Percentiles rank a stretch among this genome's conserved stretches.
Conservation (phyloP, 208 protist species). For the Dictyostelium gargantuum region DNA sequence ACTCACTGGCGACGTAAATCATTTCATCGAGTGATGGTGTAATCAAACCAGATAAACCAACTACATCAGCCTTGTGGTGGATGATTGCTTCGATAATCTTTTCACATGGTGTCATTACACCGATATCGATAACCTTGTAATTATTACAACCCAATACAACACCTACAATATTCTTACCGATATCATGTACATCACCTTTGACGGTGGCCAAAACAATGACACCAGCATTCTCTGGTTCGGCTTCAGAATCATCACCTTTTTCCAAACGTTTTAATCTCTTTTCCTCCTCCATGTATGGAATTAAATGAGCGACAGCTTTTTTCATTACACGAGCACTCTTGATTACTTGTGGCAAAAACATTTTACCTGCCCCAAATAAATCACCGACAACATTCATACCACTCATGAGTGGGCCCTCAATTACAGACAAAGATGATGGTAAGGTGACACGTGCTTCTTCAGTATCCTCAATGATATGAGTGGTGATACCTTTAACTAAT, state of each 20-base stretch:
- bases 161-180: conserved; percentile 97
- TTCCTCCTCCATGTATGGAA: conserved; percentile 87
- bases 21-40: conserved; percentile 98
- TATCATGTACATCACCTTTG: conserved; percentile 98
- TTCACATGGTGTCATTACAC: conserved; percentile 93
- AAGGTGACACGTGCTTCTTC: conserved; percentile 89
- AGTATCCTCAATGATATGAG: conserved; percentile 92
- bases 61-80: conserved; percentile 90
- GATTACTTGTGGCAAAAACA: conserved; percentile 98
- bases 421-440: conserved; percentile 23
- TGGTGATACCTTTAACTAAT: conserved; percentile 95
- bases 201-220: conserved; percentile 95
- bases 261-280: conserved; percentile 3
- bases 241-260: not conserved
- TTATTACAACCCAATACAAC: conserved; percentile 97
- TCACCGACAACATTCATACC: conserved; percentile 96
- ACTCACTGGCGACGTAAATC: conserved; percentile 94
- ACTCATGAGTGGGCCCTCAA: conserved; percentile 92
- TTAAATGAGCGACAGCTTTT: conserved; percentile 95
- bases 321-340: conserved; percentile 97
- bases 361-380: conserved; percentile 96
- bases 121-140: conserved; percentile 94
- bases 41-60: conserved; percentile 96
- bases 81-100: conserved; percentile 91
- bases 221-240: conserved; percentile 38